A percentile compares a stretch with the other conserved stretches of the same genome.
Evolutionary conservation across 305 asterid species (phyloP).

Genomic region (Caryopteris hybrid): DNA sequence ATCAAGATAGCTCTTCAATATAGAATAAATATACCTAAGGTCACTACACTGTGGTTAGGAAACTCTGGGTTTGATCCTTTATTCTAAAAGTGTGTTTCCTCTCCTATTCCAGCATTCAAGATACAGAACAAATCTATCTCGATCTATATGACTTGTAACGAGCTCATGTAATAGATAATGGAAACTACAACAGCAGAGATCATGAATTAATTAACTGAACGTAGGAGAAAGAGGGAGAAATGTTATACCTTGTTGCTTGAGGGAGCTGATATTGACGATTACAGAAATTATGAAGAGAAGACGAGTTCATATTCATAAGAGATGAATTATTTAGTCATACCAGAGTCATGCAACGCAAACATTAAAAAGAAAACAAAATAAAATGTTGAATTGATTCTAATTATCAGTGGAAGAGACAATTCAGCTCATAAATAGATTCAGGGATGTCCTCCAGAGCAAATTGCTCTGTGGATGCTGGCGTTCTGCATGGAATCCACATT

Average conservation of each 20-base stretch:
- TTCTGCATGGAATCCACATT: too few relatives aligned
- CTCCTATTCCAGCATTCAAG: too few relatives aligned
- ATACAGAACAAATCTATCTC: too few relatives aligned
- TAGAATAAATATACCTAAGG: too few relatives aligned
- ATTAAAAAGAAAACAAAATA: not conserved
- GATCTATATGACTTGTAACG: not conserved
- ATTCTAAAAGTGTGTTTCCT: too few relatives aligned
- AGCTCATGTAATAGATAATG: not conserved
- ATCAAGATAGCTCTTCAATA: too few relatives aligned
- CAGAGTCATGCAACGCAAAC: not conserved
- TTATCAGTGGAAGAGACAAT: not conserved
- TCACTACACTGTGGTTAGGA: too few relatives aligned
- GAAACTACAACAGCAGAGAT: not conserved
- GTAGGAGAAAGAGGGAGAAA: not conserved
- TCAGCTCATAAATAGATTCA: not conserved
- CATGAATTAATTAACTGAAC: not conserved
- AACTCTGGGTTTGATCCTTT: too few relatives aligned
- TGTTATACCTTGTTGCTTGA: not conserved
- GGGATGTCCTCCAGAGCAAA: too few relatives aligned
- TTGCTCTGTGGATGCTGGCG: too few relatives aligned
- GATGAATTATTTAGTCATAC: not conserved
- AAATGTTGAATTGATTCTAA: not conserved
- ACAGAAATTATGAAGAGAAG: not conserved
- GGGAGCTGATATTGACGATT: not conserved
- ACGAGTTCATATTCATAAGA: not conserved